Evolutionary conservation across 75 land plant species (phyloP), one percentile per base, ranked within the genome.

Genomic region (Adiantum capillusveneris): DNA sequence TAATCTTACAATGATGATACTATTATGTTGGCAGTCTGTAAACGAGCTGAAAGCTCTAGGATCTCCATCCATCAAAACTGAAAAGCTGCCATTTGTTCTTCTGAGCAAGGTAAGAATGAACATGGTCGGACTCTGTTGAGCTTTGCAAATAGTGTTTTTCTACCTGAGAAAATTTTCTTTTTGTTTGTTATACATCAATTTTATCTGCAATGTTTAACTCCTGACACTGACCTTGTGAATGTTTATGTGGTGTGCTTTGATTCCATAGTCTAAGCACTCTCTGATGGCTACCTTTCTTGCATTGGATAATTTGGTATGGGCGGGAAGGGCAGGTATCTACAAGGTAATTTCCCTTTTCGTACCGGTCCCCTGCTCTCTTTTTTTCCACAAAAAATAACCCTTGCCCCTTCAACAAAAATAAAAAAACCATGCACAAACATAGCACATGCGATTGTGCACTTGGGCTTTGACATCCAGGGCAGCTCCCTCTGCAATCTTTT

Each of bases 261-360:
- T n/a, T n/a, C n/a, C n/a, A 34, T 80, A 93, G 98, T 84, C 98
- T 14, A 93, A 93, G 57, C 89, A 93, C 72, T 89, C 85, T 0
- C 61, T 93, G 28, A 50, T 93, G 55, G 94, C 90, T 21, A 85
- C 90, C 0, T 93, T 89, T 65, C 71, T 93, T 58, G 72, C 79
- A 44, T 72, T 93, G 20, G 98, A 93, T 75, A 90, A 93, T 80
- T 57, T 89, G 57, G 96, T 93, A 25, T 93, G 98, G 98, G 81
- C 79, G 17, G 82, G 84, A 44, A 79, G 98, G 59, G 72, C 85
- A 14, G 97, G 95, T 58, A 82, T 92, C 46, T 84, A 88, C 54
- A 75, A 92, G 97, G 97, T 92, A 57, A n/a, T 14, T 41, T 41
- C 12, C 43, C 43, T 41, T 14, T 14, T 9, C 14, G 12, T 41